Base-by-base conservation (phyloP, 2,329 filamentous ascomycete species). In the Colletotrichum phormii region DNA sequence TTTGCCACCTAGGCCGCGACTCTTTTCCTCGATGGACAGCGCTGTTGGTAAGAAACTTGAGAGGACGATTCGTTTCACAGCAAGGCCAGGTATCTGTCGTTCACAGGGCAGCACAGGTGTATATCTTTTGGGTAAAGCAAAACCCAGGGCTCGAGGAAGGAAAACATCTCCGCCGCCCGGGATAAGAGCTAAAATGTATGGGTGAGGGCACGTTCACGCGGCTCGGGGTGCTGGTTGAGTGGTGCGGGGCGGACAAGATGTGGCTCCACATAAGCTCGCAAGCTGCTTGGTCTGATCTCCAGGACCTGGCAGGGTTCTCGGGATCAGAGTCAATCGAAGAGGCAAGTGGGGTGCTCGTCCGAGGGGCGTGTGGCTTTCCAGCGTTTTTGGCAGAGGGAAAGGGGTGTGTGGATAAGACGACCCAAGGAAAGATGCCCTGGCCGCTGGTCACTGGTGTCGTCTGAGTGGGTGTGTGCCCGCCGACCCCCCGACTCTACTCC, bases 271-370 rank as follows among this genome's bases (percentile, higher is more conserved):
- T n/a, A 60, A 79, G 79, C 81, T 82, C 71, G 66, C 63, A 68
- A 75, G 67, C 79, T 77, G 74, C 81, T 81, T 81, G 80, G 78
- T 75, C 76, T 81, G 81, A 82, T 82, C 77, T 74, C 75, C 76
- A 80, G 66, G 75, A 59, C 72, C 57, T 37, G 35, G 74, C 75
- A 77, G 76, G 76, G 75, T 55, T 71, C 67, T 71, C n/a, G 55
- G 46, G 35, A 73, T 73, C 71, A 71, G 64, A 71, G 71, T 73
- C 46, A 53, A 73, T 73, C 71, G 71, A 71, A 72, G 18, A 69
- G 55, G 66, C 7, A 35, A 57, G 70, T 49, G 66, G 70, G 60
- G 31, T 51, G 7, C 42, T 63, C 13, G 49, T 24, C n/a, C 1
- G 33, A 6, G 31, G 46, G 54, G 22, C 8, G 37, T 60, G 31